phyloP scores from a whole-genome alignment of 306 rosid species.

The Sesbania bispinosa region DNA sequence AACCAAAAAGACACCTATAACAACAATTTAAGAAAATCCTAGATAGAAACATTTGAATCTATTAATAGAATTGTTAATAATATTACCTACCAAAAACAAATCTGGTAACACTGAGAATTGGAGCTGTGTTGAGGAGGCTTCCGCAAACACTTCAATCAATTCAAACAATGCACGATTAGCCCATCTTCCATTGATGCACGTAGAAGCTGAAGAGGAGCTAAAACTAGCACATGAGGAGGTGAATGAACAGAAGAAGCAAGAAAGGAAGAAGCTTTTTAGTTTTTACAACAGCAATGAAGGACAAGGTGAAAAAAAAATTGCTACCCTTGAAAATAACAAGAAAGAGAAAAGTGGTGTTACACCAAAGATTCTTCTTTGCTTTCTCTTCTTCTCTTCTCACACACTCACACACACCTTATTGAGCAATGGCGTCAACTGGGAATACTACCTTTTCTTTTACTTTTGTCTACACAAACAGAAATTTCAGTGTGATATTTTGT shows the following conservation, averaged over 20 bases:
- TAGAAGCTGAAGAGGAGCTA: conserved; percentile 20
- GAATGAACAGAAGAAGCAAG: conserved; percentile 25
- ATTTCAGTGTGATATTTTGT: conserved; percentile 20
- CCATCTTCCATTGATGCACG: conserved; percentile 17
- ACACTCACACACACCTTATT: neutral
- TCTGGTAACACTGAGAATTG: conserved; percentile 23
- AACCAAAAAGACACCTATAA: conserved; percentile 2
- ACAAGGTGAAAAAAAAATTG: conserved; percentile 7
- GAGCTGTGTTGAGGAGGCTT: conserved; percentile 16
- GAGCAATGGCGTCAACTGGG: conserved; percentile 24
- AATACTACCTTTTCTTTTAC: conserved; percentile 20
- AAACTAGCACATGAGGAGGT: conserved; percentile 19
- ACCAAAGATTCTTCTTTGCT: conserved; percentile 28
- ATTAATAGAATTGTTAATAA: conserved; percentile 12
- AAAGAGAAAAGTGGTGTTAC: conserved; percentile 7
- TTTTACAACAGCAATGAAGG: conserved; percentile 1
- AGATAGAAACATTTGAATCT: conserved; percentile 20
- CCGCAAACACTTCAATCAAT: conserved; percentile 23
- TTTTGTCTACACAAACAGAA: conserved; percentile 24
- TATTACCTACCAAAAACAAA: conserved; percentile 1
- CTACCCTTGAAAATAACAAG: conserved; percentile 30
- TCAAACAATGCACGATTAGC: conserved; percentile 20
- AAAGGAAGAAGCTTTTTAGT: conserved; percentile 31
- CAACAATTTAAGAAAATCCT: conserved; percentile 21
- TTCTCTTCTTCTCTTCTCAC: neutral